Base-by-base conservation (phyloP, 2,329 filamentous ascomycete species). In the Conoideocrella luteorostrata region DNA sequence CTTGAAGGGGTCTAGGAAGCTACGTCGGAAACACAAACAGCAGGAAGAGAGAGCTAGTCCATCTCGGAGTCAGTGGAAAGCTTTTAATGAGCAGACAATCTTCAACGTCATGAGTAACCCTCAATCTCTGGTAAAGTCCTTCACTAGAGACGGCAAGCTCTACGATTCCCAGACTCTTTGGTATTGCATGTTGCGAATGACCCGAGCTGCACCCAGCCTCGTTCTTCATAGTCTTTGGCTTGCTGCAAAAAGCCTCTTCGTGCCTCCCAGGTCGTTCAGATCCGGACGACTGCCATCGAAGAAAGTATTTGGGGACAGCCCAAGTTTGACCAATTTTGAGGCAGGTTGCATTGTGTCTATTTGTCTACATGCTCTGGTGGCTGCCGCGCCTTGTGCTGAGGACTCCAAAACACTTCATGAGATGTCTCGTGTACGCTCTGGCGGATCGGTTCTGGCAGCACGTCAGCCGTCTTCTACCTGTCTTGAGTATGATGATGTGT, bases 191-290 rank as follows among this genome's bases (percentile, higher is more conserved):
- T 61, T 80, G 43, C 73, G 75, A 44, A 63, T 84, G 59, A 79
- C 74, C 5, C 68, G 77, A 39, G 70, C 73, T 33, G 70, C 73
- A 13, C 76, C 78, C 4, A 76, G 66, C 37, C 57, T 83, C 17
- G 77, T 84, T 2, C 74, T 82, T 41, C 75, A 83, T 54, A 80
- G 77, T 52, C 65, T 85, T 5, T 86, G 82, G 82, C 67, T 77
- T 50, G 77, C 77, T 5, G 69, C 79, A 2, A 73, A 70, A 7
- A 69, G 69, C 37, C 63, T 84, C 4, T 84, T 83, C 51, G 63
- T 68, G n/a, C 71, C 76, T 2, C 76, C 78, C 2, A 65, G 66
- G 44, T 51, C 64, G 5, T 52, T 75, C 1, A 68, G 68, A 45
- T 59, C 64, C 9, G 56, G 65, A 35, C 62, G 61, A 7, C 66